Conservation (phyloP, 2,329 filamentous ascomycete species). For the Neophaeococcomyces mojaviensis region DNA sequence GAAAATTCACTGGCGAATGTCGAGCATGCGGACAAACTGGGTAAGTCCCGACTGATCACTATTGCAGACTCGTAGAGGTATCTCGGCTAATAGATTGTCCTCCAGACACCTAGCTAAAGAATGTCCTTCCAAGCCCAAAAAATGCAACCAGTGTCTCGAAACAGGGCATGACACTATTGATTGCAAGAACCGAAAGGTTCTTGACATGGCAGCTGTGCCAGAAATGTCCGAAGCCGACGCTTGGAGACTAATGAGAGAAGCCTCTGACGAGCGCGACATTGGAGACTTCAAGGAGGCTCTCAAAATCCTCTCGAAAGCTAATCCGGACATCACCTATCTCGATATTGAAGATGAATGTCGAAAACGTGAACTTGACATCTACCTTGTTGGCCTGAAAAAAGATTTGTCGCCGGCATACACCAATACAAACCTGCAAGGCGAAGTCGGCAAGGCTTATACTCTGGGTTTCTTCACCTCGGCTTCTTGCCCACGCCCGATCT, state of each 20-base stretch:
- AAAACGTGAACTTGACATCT: conserved; percentile 39
- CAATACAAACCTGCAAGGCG: conserved; percentile 47
- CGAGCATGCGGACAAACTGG: conserved; percentile 37
- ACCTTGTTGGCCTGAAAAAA: conserved; percentile 45
- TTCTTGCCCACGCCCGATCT: conserved; percentile 40
- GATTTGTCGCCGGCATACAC: conserved; percentile 38
- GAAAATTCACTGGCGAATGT: conserved; percentile 41
- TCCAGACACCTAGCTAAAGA: conserved; percentile 36
- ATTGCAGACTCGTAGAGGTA: background rate
- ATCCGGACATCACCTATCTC: conserved; percentile 37
- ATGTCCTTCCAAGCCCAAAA: conserved; percentile 37
- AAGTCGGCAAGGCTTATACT: conserved; percentile 43
- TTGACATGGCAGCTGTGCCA: conserved; percentile 37
- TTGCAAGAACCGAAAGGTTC: conserved; percentile 38
- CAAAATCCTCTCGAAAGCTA: conserved; percentile 45
- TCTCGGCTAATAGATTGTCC: background rate
- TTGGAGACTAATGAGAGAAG: conserved; percentile 43
- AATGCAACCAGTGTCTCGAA: conserved; percentile 44
- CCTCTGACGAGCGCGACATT: conserved; percentile 43
- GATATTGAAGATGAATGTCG: conserved; percentile 47
- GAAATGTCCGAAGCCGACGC: conserved; percentile 43
- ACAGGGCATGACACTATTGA: conserved; percentile 38
- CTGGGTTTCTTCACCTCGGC: conserved; percentile 40
- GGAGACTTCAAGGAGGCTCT: conserved; percentile 45
- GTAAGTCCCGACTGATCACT: conserved; percentile 1